Evolutionary conservation across 305 asterid species (phyloP), one percentile per base, ranked within the genome.

Genomic region (Nicotiana rustica): DNA sequence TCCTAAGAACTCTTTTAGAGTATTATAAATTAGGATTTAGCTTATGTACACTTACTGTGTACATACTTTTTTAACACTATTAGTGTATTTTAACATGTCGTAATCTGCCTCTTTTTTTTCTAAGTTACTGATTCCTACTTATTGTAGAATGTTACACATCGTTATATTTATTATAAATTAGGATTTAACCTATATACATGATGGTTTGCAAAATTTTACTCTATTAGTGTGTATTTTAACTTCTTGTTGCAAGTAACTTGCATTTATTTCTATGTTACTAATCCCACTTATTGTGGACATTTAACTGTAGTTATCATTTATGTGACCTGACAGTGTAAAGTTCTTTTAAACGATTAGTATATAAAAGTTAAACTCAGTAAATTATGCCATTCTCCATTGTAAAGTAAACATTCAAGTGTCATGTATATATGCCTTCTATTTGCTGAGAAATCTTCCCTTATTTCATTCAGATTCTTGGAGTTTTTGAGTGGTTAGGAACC

Each of bases 401-500:
- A 14, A 25, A 49, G 1, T 49, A 52, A 57, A 69, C 13, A 7
- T 41, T 44, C 78, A 10, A 44, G 2, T 44, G 41, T 21, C 36
- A 64, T 64, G 60, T 55, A 13, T 14, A 33, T 66, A 29, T 80
- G 36, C 12, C 67, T 25, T 12, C 3, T 71, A 70, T 35, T 82
- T 77, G 57, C 57, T 21, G 73, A n/a, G 41, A 81, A 68, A 3
- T 36, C 4, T 13, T 6, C n/a, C 19, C 2, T 84, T 64, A 5
- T 73, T 21, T 49, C 0, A 75, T 19, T 80, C 80, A 94, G 98
- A 92, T 95, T 77, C 83, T 95, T 17, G 99, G 99, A 86, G 83
- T 90, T 7, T 93, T 84, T 81, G 99, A 94, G 0, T 95, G 99
- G 98, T 70, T 90, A 1, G 99, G 98, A 56, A 90, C 90, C 87